Evolutionary conservation across 2,329 filamentous ascomycete genomes (phyloP).

Genomic region (Sporothrix globosa): DNA sequence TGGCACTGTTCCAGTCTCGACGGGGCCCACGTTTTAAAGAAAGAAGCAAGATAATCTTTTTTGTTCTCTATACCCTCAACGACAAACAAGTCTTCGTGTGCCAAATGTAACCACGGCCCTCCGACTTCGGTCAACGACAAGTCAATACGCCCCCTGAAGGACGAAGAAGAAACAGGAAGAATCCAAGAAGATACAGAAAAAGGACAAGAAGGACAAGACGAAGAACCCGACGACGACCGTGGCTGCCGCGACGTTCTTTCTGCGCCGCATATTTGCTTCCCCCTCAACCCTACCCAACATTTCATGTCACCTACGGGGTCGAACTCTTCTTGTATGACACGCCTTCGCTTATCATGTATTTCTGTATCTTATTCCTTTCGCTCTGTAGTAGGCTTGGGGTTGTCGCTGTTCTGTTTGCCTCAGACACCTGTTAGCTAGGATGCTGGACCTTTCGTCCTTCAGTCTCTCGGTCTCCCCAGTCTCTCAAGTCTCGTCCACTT

Average conservation of each 20-base stretch:
- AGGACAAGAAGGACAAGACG: conserved; percentile 20
- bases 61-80: conserved; percentile 22
- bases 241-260: conserved; percentile 1
- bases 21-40: conserved; percentile 18
- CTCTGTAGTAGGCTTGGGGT: background rate
- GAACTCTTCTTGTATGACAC: background rate
- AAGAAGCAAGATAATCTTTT: conserved; percentile 19
- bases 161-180: conserved; percentile 21
- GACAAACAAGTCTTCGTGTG: conserved; percentile 19
- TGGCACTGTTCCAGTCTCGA: conserved; percentile 25
- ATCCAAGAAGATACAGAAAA: conserved; percentile 24
- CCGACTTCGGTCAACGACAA: conserved; percentile 9
- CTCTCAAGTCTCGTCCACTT: conserved; percentile 4
- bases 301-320: background rate
- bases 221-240: background rate
- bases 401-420: conserved; percentile 14
- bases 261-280: background rate
- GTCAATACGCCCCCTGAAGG: conserved; percentile 16
- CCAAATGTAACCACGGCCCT: conserved; percentile 21
- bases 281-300: background rate
- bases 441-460: background rate
- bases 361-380: conserved; percentile 6
- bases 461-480: conserved; percentile 5
- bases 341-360: conserved; percentile 3
- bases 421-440: background rate